These are phyloP conservation scores for Aureobasidium sp. DNA, from an alignment of 2,329 filamentous ascomycete species.

Conservation along the genomic window DNA sequence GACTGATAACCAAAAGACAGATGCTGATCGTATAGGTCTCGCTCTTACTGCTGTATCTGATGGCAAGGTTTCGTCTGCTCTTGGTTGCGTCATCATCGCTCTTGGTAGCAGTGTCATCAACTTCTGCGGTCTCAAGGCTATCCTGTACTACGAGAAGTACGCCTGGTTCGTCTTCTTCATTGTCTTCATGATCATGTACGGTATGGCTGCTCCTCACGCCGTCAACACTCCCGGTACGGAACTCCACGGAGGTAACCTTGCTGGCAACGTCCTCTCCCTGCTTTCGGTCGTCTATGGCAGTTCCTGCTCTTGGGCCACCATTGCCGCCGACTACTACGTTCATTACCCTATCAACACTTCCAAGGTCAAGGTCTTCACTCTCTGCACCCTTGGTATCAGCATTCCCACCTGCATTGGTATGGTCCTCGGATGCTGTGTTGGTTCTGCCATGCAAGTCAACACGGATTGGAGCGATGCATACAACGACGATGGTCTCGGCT, in stretches of 20 bases:
- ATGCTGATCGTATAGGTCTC: constrained; percentile 16
- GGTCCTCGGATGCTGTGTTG: constrained; percentile 17
- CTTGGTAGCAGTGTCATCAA: constrained; percentile 30
- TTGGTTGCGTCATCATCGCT: constrained; percentile 37
- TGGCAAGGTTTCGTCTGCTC: constrained; percentile 34
- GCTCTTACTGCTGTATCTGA: constrained; percentile 34
- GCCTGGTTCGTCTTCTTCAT: constrained; percentile 41
- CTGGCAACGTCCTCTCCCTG: constrained; percentile 22
- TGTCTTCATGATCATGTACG: constrained; percentile 40
- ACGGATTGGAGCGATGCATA: constrained; percentile 27
- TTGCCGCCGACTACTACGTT: constrained; percentile 37
- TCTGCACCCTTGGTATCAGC: constrained; percentile 34
- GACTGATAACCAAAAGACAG: not conserved
- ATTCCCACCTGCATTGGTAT: constrained; percentile 37
- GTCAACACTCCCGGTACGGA: constrained; percentile 27
- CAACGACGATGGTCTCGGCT: constrained; percentile 40
- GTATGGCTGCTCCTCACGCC: constrained; percentile 36
- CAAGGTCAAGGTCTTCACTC: constrained; percentile 32
- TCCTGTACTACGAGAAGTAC: constrained; percentile 41
- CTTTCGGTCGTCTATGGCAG: constrained; percentile 31
- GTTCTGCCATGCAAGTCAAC: not conserved
- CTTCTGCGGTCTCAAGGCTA: constrained; percentile 34
- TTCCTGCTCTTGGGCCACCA: constrained; percentile 32
- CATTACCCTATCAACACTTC: constrained; percentile 33
- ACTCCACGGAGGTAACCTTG: constrained; percentile 22